Base-by-base conservation (phyloP, 169 alveolate genomes). In the Plasmodium knowlesi region DNA sequence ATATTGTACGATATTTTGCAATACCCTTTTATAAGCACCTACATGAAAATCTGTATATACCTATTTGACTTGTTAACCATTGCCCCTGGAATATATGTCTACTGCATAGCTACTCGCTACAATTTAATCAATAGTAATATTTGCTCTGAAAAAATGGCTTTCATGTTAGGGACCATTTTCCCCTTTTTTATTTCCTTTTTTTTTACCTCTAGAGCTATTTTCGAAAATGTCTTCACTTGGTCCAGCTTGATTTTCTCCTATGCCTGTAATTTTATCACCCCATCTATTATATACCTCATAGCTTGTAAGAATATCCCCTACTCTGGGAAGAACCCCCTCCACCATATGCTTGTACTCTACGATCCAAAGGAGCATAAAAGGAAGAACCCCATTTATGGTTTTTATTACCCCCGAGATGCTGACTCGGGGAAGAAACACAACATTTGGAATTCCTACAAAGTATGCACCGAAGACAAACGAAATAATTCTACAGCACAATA, bases 81-180 rank as follows among this genome's bases (percentile, higher is more conserved):
- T 72, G 88, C 96, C 19, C 98, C 98, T 22, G 97, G 96, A 53
- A 93, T 96, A 19, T 95, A 95, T 28, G 96, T 96, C 22, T 94
- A 95, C 32, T 84, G 96, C 71, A 96, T 96, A 37, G 95, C 96
- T 9, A 95, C 96, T 28, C 94, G 95, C 46, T 96, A 96, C 78
- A 96, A 96, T 89, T 53, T 96, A 94, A 83, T 95, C 46, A 96
- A 96, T 80, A 79, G 96, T 92, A 96, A 96, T 34, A 89, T 92
- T 25, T 94, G 96, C 41, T 92, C 94, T 76, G 86, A 76, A 72
- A 81, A 93, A 6, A 25, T 67, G 19, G 96, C 97, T 5, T 95
- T 83, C 80, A 84, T 96, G 70, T 84, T 92, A 72, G 96, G 96
- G 12, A 94, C 96, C 71, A 84, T 94, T 57, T 67, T 95, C n/a